A percentile compares a stretch with the other conserved stretches of the same genome.
phyloP scores from a whole-genome alignment of 352 stramenopile species.

The Phytopythium kandeliae region DNA sequence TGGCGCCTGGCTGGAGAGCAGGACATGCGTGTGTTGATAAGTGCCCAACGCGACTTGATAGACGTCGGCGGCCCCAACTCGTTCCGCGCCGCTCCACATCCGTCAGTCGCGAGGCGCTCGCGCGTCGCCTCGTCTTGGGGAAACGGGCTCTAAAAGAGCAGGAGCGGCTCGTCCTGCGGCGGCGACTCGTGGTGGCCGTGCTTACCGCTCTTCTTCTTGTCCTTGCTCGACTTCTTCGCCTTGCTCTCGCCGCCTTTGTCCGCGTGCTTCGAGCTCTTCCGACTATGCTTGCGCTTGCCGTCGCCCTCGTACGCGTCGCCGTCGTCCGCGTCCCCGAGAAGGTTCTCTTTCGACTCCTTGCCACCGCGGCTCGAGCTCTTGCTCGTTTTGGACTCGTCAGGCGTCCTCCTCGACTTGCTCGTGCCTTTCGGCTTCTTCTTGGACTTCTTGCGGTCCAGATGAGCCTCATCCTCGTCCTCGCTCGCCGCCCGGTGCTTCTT shows the following conservation, averaged over 20 bases:
- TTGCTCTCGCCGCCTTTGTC: constrained; percentile 30
- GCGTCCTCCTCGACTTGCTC: constrained; percentile 10
- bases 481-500: constrained; percentile 14
- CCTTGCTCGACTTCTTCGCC: constrained; percentile 25
- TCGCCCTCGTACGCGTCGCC: constrained; percentile 19
- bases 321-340: constrained; percentile 40
- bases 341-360: constrained; percentile 36
- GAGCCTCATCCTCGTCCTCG: constrained; percentile 16
- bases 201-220: constrained; percentile 43
- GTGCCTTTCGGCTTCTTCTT: constrained; percentile 27
- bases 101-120: not conserved
- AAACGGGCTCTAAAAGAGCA: constrained; percentile 65
- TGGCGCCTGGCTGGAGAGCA: not conserved
- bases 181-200: constrained; percentile 32
- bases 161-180: constrained; percentile 48
- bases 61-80: constrained; percentile 1
- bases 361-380: constrained; percentile 5
- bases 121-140: not conserved
- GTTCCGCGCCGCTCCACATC: not conserved
- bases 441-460: constrained; percentile 23
- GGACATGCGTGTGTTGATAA: constrained; percentile 5
- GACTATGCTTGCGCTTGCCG: constrained; percentile 38
- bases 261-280: constrained; percentile 32
- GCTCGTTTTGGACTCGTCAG: constrained; percentile 10
- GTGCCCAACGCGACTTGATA: constrained; percentile 1